Base-by-base conservation (phyloP, 495 filamentous ascomycete species). In the Aspergillus biplanus region DNA sequence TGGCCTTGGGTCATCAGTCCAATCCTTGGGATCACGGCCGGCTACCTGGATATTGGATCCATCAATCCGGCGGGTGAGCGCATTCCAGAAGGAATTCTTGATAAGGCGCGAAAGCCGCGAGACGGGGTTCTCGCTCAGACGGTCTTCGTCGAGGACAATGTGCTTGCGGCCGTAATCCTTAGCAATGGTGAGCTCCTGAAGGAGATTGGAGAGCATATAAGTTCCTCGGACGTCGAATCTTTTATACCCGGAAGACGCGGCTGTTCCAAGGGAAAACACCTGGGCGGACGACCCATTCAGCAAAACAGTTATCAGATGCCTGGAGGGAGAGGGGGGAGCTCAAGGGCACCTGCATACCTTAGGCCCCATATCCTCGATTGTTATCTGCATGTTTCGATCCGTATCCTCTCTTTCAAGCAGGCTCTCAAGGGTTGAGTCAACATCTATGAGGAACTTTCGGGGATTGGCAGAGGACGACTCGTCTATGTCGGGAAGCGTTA, bases 171-270 rank as follows among this genome's bases (percentile, higher is more conserved):
- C 92, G 71, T 89, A 91, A 67, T 92, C 87, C 78, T 94, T 86
- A 39, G 95, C 95, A 61, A 97, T 85, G 6, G 90, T 92, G 54
- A 99, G 83, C 75, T 98, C 95, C 74, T 99, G 95, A 46, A 97
- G 80, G 7, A 97, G 87, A 70, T 97, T 98, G 21, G 93, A 96
- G 21, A 98, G 85, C 87, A 95, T 92, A 71, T 99, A 99, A 33
- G 90, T 97, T 39, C 95, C 95, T 60, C 94, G 90, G 37, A 99
- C 82, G 64, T 97, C 92, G 67, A 91, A 89, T 57, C 83, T 82
- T 66, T 92, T 91, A 75, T 89, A 85, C n/a, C 92, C 93, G 35
- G 87, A 88, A 32, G 95, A 97, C 37, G 83, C 87, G n/a, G 88
- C 89, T 5, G 94, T 97, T 69, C 92, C 91, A 34, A 97, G 77